Percentiles rank a stretch among this genome's conserved stretches.
These are phyloP conservation scores for Leccinum subgranulosum DNA, from an alignment of 768 basidiomycete genomes.

Conservation along the genomic window DNA sequence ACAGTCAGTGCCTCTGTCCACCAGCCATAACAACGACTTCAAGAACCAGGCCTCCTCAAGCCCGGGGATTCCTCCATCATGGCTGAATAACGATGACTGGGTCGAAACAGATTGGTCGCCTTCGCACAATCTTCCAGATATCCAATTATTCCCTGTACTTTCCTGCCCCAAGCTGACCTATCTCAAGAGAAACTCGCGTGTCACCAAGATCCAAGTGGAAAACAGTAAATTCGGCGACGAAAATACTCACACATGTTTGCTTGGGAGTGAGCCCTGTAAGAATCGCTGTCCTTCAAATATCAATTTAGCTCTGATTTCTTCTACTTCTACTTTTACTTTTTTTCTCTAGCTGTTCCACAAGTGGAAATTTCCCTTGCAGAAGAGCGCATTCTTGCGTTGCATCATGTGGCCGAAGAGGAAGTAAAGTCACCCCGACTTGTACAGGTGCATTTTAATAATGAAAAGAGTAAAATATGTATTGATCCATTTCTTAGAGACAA, in stretches of 20 bases:
- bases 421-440: constrained; percentile 1
- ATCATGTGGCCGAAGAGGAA: constrained; percentile 16
- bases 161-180: constrained; percentile 82
- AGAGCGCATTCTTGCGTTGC: constrained; percentile 52
- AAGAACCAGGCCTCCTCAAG: constrained; percentile 27
- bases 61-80: constrained; percentile 46
- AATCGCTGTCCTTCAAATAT: neutral
- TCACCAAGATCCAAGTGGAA: constrained; percentile 39
- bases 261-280: constrained; percentile 71
- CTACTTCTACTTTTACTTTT: neutral
- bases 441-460: constrained; percentile 13
- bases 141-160: constrained; percentile 72
- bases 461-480: neutral
- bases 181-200: constrained; percentile 57
- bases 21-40: constrained; percentile 44
- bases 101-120: constrained; percentile 68
- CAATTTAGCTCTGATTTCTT: neutral
- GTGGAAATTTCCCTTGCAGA: constrained; percentile 62
- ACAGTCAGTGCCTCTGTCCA: constrained; percentile 47
- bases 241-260: constrained; percentile 74
- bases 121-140: constrained; percentile 47
- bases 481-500: constrained; percentile 19
- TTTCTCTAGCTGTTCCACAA: constrained; percentile 50
- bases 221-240: constrained; percentile 85
- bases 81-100: constrained; percentile 83